phyloP scores from a whole-genome alignment of 2,329 filamentous ascomycete genomes.

The Daldinia sp. region DNA sequence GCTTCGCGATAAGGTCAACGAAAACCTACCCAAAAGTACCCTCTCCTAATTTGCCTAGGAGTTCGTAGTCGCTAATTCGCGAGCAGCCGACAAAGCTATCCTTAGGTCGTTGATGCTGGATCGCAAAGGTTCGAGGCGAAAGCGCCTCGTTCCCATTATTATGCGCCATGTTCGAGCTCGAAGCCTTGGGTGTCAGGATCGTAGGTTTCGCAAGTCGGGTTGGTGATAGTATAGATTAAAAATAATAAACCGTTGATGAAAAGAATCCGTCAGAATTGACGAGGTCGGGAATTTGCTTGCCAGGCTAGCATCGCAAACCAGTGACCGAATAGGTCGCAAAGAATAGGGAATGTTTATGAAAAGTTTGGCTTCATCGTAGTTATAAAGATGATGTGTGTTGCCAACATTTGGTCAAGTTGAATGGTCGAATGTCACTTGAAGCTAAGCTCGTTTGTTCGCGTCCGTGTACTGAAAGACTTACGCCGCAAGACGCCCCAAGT shows the following conservation, averaged over 20 bases:
- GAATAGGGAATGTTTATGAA: constrained; percentile 5
- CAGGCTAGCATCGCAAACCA: constrained; percentile 26
- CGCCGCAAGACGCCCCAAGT: neutral
- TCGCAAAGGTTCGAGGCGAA: constrained; percentile 65
- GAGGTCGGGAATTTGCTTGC: constrained; percentile 8
- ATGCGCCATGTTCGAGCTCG: constrained; percentile 15
- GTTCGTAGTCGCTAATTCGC: constrained; percentile 79
- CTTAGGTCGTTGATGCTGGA: constrained; percentile 62
- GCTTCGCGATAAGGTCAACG: constrained; percentile 40
- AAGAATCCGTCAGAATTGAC: constrained; percentile 3
- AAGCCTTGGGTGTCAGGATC: neutral
- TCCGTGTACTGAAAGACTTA: neutral
- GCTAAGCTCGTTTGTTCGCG: neutral
- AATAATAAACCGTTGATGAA: neutral
- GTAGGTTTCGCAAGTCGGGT: neutral
- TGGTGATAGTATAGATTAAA: constrained; percentile 17
- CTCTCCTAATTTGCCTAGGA: constrained; percentile 86
- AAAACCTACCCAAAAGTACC: constrained; percentile 85
- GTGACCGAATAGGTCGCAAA: constrained; percentile 20
- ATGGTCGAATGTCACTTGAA: neutral
- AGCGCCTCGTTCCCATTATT: constrained; percentile 47
- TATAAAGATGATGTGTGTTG: neutral
- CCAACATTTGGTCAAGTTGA: neutral
- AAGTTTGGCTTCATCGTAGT: constrained; percentile 12
- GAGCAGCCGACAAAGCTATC: constrained; percentile 84